Evolutionary conservation across 2,329 filamentous ascomycete genomes (phyloP), one percentile per base, ranked within the genome.

Genomic region (Graphilbum ipis-grandicollis): DNA sequence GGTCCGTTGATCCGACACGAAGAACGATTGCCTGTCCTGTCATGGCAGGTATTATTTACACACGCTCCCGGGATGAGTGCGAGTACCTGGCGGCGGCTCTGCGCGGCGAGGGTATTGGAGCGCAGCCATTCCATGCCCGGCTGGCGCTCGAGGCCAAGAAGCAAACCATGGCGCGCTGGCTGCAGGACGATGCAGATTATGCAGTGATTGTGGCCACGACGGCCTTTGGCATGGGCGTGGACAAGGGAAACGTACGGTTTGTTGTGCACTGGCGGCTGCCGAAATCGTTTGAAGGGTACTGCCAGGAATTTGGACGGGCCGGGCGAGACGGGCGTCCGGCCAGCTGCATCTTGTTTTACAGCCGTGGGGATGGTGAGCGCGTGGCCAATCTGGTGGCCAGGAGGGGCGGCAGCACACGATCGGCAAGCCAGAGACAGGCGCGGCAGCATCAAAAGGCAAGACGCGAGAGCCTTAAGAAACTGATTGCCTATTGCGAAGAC

Each of bases 221-320:
- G 2, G 88, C 88, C 0, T 96, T 96, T 49, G 88, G 88, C 3
- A 96, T 96, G 88, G 88, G 88, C 19, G 94, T 96, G 44, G 86
- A 96, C 56, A 94, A 94, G 55, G 75, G 90, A 36, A 79, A 93
- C 47, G 88, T 96, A 10, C 79, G 88, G 3, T 94, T 94, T 48
- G 86, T 96, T 1, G 75, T 90, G 2, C 88, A 96, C 56, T 96
- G 88, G 85, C 80, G 84, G 41, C 68, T 93, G 9, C 83, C 88
- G 9, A 92, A 93, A 51, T 90, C 80, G 3, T 93, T 96, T 52
- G 88, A 96, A 54, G 84, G 86, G 1, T 94, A 90, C 52, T 93
- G 94, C 49, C 88, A 96, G 57, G 88, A 96, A 64, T 86, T 84
- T 2, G 88, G 88, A 0, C 79, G 88, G 29, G 88, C 86, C 6